Base-by-base conservation (phyloP, 352 stramenopile species). In the Pythium pyrilobum region DNA sequence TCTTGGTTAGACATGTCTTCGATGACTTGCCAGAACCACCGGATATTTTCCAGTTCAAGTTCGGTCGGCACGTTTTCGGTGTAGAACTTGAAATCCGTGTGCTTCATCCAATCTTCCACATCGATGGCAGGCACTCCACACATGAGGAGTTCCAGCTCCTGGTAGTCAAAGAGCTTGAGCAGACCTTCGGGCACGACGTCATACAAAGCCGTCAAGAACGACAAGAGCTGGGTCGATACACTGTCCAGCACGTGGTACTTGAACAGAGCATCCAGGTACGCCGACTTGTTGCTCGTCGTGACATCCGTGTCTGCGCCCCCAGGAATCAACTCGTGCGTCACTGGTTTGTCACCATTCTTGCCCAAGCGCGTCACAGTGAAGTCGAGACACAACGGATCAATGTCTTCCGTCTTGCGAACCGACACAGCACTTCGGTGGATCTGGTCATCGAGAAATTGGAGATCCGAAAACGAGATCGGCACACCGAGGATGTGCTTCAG, bases 11-110 rank as follows among this genome's bases (percentile, higher is more conserved):
- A 69, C 67, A 93, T 72, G 0, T 85, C 71, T 21, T 77, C 62
- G 5, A 95, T 74, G 13, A 98, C 81, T 53, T 98, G 92, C 96
- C 96, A 99, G 68, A 99, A 98, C 96, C 96, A 99, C 47, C 85
- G 63, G 29, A 96, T 92, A 18, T 97, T 91, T 34, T 90, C 76
- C 31, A 97, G 67, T 57, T 97, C 82, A 6, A 87, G 67, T 40
- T 85, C 68, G 20, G 81, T 85, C 20, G 81, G 81, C 44, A 79
- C 68, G 39, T 78, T 77, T 29, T 82, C 65, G 11, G 67, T 80
- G 46, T 76, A 89, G 51, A 88, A 91, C 54, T 82, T 82, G 48
- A 83, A 90, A 37, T 90, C 75, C 5, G 79, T 85, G 64, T 90
- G 78, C 49, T 87, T 89, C 63, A 81, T 83, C 77, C 72, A 89